Conservation (phyloP, 495 filamentous ascomycete species). For the Pseudoneurospora amorphoporcata region DNA sequence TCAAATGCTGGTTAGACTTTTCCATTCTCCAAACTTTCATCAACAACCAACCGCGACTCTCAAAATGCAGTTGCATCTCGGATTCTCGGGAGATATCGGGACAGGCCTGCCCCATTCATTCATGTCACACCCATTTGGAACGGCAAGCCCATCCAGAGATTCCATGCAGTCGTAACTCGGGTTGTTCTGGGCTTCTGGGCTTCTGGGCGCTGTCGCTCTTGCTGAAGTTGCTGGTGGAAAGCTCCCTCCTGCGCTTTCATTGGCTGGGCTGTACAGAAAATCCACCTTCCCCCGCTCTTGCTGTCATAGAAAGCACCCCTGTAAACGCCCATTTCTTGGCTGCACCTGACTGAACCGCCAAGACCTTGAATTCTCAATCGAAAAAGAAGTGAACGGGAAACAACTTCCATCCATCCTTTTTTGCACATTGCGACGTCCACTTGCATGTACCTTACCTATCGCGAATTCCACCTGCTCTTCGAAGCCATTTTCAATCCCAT, state of each 20-base stretch:
- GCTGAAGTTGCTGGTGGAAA: background rate
- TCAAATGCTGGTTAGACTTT: background rate
- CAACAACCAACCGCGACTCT: background rate
- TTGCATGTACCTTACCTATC: background rate
- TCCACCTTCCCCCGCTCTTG: background rate
- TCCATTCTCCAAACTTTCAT: background rate
- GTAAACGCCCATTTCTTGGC: background rate
- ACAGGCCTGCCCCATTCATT: background rate
- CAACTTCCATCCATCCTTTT: background rate
- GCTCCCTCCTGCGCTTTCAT: background rate
- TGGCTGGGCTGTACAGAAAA: background rate
- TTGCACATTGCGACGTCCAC: background rate
- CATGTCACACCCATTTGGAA: slow-evolving; percentile 5
- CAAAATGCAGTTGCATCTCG: background rate
- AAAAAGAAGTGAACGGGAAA: background rate
- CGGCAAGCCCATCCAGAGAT: background rate
- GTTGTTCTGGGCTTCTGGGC: background rate
- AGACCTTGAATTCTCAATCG: background rate
- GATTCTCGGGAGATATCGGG: slow-evolving; percentile 13
- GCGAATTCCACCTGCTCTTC: too few species aligned
- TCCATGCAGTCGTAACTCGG: background rate
- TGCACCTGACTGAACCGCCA: background rate
- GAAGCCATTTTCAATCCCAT: background rate
- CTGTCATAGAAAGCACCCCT: background rate
- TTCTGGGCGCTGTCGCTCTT: background rate